Base-by-base conservation (phyloP, 2,329 filamentous ascomycete species). In the Ceratocystis diversiconidia region DNA sequence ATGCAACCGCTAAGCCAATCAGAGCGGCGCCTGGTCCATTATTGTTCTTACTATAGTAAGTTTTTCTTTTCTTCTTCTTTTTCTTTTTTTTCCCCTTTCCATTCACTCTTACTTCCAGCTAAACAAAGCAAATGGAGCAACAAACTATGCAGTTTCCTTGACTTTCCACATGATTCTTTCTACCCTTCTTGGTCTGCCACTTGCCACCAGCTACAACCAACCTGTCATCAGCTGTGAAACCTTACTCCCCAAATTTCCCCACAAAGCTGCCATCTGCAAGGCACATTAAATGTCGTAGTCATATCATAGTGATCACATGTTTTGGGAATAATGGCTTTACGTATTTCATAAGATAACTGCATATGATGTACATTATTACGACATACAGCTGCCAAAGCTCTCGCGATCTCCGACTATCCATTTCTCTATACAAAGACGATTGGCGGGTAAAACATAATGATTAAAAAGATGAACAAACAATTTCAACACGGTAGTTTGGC, bases 221-320 rank as follows among this genome's bases (percentile, higher is more conserved):
- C 55, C 28, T 59, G 17, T 12, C 30, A 32, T 17, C 28, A 15
- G 55, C 12, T 22, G 17, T 48, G 50, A 10, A 55, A 22, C 25
- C 50, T 15, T 17, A 15, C n/a, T 15, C 55, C 12, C 36, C 10
- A 41, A 5, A 4, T 41, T 41, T 41, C 36, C 36, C 36, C 36
- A 15, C 36, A 41, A 41, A 36, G 12, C 55, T 36, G 30, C 55
- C 55, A 59, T 59, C 55, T 59, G 55, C 55, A 59, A 59, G 55
- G 28, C 30, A 59, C 55, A 15, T 8, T 41, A 59, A 59, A 19
- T 4, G 15, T 36, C 36, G 25, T n/a, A 59, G 25, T 30, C 52
- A 36, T 25, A 25, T 52, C 48, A 52, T 8, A 52, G 48, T 10
- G 7, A 15, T 52, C 22, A 28, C 19, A 41, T 15, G 36, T 41